phyloP scores from a whole-genome alignment of 768 basidiomycete species.

The Clathrus columnatus region DNA sequence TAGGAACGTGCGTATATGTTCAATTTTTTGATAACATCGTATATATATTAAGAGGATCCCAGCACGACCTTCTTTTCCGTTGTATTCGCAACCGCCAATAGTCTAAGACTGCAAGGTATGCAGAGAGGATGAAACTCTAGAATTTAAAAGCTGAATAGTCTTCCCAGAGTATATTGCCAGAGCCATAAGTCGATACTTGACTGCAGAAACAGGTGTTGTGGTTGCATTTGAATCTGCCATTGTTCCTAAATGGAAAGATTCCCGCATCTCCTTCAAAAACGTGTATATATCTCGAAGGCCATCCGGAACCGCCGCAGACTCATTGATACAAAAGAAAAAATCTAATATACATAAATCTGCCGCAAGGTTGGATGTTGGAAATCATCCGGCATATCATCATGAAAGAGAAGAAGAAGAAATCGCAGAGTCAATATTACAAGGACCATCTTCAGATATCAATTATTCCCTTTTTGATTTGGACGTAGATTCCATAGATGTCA shows the following conservation, averaged over 20 bases:
- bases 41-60: slow-evolving; percentile 17
- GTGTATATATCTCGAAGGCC: slow-evolving; percentile 88
- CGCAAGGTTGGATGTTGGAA: slow-evolving; percentile 67
- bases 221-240: slow-evolving; percentile 97
- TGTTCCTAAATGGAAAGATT: slow-evolving; percentile 96
- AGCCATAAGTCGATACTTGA: slow-evolving; percentile 86
- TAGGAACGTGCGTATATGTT: slow-evolving; percentile 71
- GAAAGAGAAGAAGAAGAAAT: slow-evolving; percentile 54
- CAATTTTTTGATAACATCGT: background rate
- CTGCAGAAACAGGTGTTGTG: slow-evolving; percentile 85
- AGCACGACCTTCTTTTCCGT: slow-evolving; percentile 95
- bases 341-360: slow-evolving; percentile 39
- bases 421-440: background rate
- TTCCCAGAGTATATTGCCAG: slow-evolving; percentile 71
- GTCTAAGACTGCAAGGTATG: slow-evolving; percentile 74
- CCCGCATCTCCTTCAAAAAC: slow-evolving; percentile 92
- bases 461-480: slow-evolving; percentile 90
- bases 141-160: no score
- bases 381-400: slow-evolving; percentile 62
- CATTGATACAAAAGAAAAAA: background rate
- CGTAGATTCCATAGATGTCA: slow-evolving; percentile 93
- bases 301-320: slow-evolving; percentile 21
- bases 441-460: slow-evolving; percentile 37
- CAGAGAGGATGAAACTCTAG: background rate
- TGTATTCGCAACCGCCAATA: slow-evolving; percentile 82